Evolutionary conservation across 2,329 filamentous ascomycete genomes (phyloP).

Genomic region (Penicillium sumatraense): DNA sequence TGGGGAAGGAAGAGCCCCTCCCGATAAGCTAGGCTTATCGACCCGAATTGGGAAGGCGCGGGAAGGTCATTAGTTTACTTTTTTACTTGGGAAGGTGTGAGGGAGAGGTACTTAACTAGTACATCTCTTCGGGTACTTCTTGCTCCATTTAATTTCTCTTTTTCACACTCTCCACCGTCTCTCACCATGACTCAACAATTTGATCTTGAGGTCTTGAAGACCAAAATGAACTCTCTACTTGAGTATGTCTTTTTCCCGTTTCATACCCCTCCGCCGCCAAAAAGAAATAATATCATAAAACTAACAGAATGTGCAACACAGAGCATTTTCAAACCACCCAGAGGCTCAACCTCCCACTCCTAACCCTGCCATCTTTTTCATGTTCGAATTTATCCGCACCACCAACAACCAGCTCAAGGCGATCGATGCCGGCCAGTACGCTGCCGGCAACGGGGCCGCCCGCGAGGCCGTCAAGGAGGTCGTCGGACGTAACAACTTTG

Average conservation of each 20-base stretch:
- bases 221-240: slow-evolving; percentile 32
- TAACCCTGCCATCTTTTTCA: slow-evolving; percentile 51
- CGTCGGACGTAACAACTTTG: slow-evolving; percentile 34
- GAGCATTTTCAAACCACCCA: slow-evolving; percentile 36
- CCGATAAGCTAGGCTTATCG: neutral
- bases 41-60: too few species aligned
- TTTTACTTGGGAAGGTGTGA: too few species aligned
- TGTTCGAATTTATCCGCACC: slow-evolving; percentile 71
- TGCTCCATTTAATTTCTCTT: too few species aligned
- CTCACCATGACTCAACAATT: slow-evolving; percentile 14
- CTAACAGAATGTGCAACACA: slow-evolving; percentile 16
- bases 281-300: neutral
- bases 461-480: slow-evolving; percentile 26
- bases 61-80: too few species aligned
- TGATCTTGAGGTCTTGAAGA: slow-evolving; percentile 17
- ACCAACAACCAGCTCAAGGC: slow-evolving; percentile 56
- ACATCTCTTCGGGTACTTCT: too few species aligned
- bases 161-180: too few species aligned
- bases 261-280: neutral
- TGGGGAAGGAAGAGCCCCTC: too few species aligned
- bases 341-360: slow-evolving; percentile 36
- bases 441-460: slow-evolving; percentile 24
- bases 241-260: slow-evolving; percentile 16
- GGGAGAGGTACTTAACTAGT: too few species aligned
- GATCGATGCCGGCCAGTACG: slow-evolving; percentile 31